Evolutionary conservation across 2,329 filamentous ascomycete genomes (phyloP).

Genomic region (Aspergillus tanneri): DNA sequence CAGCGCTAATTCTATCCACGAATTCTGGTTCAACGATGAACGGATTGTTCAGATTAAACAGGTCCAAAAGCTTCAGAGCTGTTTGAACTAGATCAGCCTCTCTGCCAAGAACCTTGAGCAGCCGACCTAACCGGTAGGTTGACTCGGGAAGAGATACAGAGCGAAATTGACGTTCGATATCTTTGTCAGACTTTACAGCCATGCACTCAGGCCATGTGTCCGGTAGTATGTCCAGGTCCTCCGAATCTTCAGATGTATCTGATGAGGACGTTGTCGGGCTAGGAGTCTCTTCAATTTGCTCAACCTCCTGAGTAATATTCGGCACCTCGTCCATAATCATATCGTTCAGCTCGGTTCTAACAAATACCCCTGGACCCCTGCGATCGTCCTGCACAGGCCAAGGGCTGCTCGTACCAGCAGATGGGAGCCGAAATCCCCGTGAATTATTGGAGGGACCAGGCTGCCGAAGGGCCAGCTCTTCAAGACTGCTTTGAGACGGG

Average conservation of each 20-base stretch:
- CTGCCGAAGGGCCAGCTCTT: neutral
- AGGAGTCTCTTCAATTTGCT: neutral
- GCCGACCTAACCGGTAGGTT: neutral
- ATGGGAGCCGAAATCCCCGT: neutral
- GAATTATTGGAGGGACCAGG: neutral
- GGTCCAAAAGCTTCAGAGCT: neutral
- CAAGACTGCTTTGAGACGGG: neutral
- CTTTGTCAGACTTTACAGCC: neutral
- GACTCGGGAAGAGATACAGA: constrained; percentile 6
- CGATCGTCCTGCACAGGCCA: neutral
- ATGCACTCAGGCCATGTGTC: neutral
- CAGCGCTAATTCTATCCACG: neutral
- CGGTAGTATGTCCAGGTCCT: neutral
- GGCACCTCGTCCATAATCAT: neutral
- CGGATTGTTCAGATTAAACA: neutral
- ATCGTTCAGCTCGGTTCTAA: neutral
- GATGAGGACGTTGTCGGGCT: neutral
- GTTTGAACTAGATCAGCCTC: neutral
- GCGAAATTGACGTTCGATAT: constrained; percentile 1
- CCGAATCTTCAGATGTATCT: neutral
- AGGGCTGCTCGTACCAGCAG: neutral
- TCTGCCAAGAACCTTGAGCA: neutral
- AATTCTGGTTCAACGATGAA: neutral
- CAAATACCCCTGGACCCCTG: neutral
- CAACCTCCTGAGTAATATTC: neutral